phyloP scores from a whole-genome alignment of 208 protist genomes.

The Angomonas deanei region DNA sequence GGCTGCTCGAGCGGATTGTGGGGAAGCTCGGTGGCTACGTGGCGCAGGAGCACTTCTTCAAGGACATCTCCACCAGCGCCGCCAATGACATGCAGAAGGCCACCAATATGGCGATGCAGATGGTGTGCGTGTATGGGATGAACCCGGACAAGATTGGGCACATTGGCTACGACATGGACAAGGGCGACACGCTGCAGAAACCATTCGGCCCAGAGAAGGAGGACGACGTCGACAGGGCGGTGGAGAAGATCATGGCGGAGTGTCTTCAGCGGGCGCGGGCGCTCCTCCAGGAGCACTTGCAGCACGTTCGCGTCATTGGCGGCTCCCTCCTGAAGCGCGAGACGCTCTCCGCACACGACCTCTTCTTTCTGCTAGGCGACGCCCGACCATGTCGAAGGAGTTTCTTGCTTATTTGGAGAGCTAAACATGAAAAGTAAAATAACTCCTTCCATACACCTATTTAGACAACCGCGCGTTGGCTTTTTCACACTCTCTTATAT shows the following conservation, averaged over 20 bases:
- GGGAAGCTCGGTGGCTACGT: constrained; percentile 90
- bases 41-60: constrained; percentile 94
- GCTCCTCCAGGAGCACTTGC: constrained; percentile 51
- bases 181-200: constrained; percentile 75
- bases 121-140: constrained; percentile 89
- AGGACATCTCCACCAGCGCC: constrained; percentile 86
- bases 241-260: constrained; percentile 64
- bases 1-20: constrained; percentile 55
- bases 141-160: constrained; percentile 74
- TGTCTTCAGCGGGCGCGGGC: constrained; percentile 62
- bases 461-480: neutral
- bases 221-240: constrained; percentile 88
- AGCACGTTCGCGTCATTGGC: constrained; percentile 62
- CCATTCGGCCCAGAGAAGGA: constrained; percentile 94
- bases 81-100: constrained; percentile 85
- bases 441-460: no score
- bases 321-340: constrained; percentile 77
- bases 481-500: constrained; percentile 2
- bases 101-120: constrained; percentile 75
- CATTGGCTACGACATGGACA: constrained; percentile 71
- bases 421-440: constrained; percentile 15
- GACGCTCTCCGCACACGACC: constrained; percentile 74
- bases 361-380: constrained; percentile 66
- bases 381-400: constrained; percentile 71
- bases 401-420: constrained; percentile 75